Conservation (phyloP, 768 basidiomycete species). For the Lyophyllum semitale region DNA sequence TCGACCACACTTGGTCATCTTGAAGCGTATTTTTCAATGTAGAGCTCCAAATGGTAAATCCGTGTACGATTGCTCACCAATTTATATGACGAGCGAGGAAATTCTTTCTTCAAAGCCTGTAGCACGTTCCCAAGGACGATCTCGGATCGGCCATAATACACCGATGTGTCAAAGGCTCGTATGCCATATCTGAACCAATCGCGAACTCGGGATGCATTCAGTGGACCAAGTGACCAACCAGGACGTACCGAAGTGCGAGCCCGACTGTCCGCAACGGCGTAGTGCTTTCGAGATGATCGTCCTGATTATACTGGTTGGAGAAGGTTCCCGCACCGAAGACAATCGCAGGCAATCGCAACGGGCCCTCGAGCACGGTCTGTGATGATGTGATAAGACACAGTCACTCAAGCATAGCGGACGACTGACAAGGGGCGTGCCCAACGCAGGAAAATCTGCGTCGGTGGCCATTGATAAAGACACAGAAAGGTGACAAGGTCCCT, state of each 20-base stretch:
- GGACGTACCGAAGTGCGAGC: conserved; percentile 69
- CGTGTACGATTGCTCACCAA: conserved; percentile 44
- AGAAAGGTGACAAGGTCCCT: too few species aligned
- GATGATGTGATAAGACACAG: background rate
- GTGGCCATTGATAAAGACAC: background rate
- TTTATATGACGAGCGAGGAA: conserved; percentile 77
- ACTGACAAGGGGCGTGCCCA: conserved; percentile 43
- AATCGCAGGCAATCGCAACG: conserved; percentile 45
- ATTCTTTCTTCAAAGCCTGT: conserved; percentile 59
- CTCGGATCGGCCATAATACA: conserved; percentile 82
- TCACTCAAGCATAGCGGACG: background rate
- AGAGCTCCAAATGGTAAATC: background rate
- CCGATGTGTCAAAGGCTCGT: conserved; percentile 78
- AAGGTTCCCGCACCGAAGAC: conserved; percentile 77
- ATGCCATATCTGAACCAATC: conserved; percentile 68
- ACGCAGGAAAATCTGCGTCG: conserved; percentile 36
- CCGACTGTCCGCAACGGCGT: conserved; percentile 67
- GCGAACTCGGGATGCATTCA: conserved; percentile 7
- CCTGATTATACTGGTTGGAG: conserved; percentile 65
- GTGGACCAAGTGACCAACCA: background rate
- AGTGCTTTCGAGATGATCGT: conserved; percentile 55
- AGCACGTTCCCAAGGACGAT: conserved; percentile 71
- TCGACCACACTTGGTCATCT: conserved; percentile 90
- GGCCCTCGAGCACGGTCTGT: conserved; percentile 34
- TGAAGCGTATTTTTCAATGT: background rate